These are phyloP conservation scores for Debaryomyces tyrocola DNA, from an alignment of 805 yeast genomes.

Conservation along the genomic window DNA sequence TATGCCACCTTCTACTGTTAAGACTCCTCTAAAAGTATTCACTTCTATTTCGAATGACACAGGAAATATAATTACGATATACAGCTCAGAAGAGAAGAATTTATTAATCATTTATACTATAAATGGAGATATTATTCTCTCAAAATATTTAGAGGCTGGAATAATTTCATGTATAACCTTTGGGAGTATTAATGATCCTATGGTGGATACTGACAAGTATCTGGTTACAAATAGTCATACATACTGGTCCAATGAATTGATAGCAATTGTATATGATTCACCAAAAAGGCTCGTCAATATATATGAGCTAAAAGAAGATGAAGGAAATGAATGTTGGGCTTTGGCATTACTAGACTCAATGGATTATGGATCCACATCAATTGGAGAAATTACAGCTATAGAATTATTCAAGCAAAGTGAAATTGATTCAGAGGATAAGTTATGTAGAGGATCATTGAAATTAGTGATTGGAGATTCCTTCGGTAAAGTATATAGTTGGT, in stretches of 20 bases:
- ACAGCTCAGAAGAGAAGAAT: constrained; percentile 14
- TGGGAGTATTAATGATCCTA: constrained; percentile 29
- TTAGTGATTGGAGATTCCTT: constrained; percentile 53
- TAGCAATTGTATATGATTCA: constrained; percentile 27
- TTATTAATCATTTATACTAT: constrained; percentile 44
- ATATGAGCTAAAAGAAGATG: constrained; percentile 25
- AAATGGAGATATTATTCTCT: constrained; percentile 49
- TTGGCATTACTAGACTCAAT: constrained; percentile 2
- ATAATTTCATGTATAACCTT: constrained; percentile 22
- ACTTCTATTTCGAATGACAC: constrained; percentile 53
- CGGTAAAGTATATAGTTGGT: constrained; percentile 55
- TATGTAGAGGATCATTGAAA: constrained; percentile 35
- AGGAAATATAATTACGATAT: constrained; percentile 50
- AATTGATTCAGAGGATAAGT: constrained; percentile 35
- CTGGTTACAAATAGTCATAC: constrained; percentile 25
- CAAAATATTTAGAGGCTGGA: constrained; percentile 14
- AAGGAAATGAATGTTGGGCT: constrained; percentile 7
- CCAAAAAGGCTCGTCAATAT: constrained; percentile 28
- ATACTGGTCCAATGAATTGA: constrained; percentile 38
- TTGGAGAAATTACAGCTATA: constrained; percentile 27
- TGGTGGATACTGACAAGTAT: constrained; percentile 22
- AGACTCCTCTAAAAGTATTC: constrained; percentile 16
- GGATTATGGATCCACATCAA: constrained; percentile 1
- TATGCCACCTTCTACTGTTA: constrained; percentile 14
- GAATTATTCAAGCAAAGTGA: constrained; percentile 27